Evolutionary conservation across 2,329 filamentous ascomycete genomes (phyloP), one percentile per base, ranked within the genome.

Genomic region (Aspergillus neotritici): DNA sequence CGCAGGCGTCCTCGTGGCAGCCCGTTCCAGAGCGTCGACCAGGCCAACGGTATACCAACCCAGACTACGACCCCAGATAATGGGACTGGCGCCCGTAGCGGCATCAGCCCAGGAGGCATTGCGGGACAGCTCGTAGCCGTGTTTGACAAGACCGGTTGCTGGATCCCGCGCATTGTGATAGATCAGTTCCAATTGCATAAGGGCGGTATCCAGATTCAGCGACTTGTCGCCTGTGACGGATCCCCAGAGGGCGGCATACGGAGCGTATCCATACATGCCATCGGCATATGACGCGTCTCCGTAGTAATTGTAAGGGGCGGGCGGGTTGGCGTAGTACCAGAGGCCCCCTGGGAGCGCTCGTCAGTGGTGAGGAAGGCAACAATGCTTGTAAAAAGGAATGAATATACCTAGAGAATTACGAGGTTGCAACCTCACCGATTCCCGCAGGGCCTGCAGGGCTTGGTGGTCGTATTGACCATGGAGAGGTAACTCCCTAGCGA

Each of bases 181-280:
- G 3, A 37, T 13, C 13, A 37, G 21, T 2, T 30, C 17, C 21
- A 37, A 12, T 12, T 37, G 35, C 3, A 7, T 13, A 21, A 37
- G 35, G n/a, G 35, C 35, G 35, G 35, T 3, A 6, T 28, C 21
- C 21, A 37, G n/a, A 15, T 37, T 30, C 7, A 37, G n/a, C 5
- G 5, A 11, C 15, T 21, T n/a, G 21, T 37, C 35, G 21, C 17
- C 35, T 17, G 28, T 29, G 17, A 29, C 15, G 6, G 30, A 14
- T 21, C 35, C 35, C n/a, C 30, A 37, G 4, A 37, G 16, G 21
- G 35, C 8, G 12, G 35, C 35, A n/a, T 29, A 37, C n/a, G 35
- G 35, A 9, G 35, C 35, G 35, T 29, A 37, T 21, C 35, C 35
- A 29, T 37, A 37, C 35, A 37, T 37, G 12, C 35, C 35, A 15